Conservation (phyloP, 176 grass and related monocot genomes). For the Zoysia japonica region DNA sequence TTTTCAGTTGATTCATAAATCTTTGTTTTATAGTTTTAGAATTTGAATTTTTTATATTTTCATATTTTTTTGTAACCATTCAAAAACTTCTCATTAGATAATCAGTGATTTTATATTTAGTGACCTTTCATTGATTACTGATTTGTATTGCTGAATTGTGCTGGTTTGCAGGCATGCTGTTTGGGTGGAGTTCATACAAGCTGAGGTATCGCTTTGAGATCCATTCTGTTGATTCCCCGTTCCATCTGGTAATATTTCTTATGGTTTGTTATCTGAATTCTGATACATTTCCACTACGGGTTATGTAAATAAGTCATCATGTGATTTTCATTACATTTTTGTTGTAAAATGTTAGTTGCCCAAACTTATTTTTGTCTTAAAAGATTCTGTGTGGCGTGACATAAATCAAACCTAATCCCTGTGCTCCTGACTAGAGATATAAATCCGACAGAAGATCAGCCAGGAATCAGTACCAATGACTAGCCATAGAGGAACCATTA, state of each 20-base stretch:
- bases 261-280: background rate
- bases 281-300: background rate
- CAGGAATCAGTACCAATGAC: constrained; percentile 74
- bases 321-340: background rate
- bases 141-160: background rate
- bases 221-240: constrained; percentile 36
- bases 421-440: background rate
- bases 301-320: background rate
- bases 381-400: background rate
- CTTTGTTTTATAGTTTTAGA: too few relatives aligned
- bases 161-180: constrained; percentile 33
- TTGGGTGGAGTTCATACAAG: constrained; percentile 44
- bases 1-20: too few relatives aligned
- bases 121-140: background rate
- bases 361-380: background rate
- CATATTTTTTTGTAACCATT: too few relatives aligned
- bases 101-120: too few relatives aligned
- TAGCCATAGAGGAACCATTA: constrained; percentile 71
- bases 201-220: constrained; percentile 42
- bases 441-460: constrained; percentile 63
- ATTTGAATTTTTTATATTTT: too few relatives aligned
- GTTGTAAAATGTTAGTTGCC: background rate
- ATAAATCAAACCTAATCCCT: constrained; percentile 6
- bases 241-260: constrained; percentile 32
- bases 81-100: too few relatives aligned